These are phyloP conservation scores for Alternaria panax DNA, from an alignment of 2,329 filamentous ascomycete genomes.

Conservation along the genomic window DNA sequence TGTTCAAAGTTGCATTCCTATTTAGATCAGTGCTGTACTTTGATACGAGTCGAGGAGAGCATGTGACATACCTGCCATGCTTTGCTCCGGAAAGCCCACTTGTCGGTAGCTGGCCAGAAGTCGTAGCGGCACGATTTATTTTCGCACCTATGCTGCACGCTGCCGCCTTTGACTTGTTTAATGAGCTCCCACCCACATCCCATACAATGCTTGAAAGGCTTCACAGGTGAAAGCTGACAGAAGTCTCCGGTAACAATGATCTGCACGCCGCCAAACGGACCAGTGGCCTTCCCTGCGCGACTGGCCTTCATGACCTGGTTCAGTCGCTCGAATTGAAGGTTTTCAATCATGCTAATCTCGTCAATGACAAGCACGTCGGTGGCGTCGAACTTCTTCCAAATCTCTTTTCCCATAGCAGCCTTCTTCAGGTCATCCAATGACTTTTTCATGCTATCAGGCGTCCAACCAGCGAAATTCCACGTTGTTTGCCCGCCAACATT, in stretches of 20 bases:
- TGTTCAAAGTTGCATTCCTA: slow-evolving; percentile 61
- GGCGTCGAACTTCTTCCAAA: slow-evolving; percentile 48
- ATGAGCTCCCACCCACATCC: slow-evolving; percentile 53
- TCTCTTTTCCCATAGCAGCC: slow-evolving; percentile 44
- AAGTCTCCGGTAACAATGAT: slow-evolving; percentile 65
- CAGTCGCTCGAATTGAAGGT: slow-evolving; percentile 59
- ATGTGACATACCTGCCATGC: slow-evolving; percentile 56
- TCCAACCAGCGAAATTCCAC: slow-evolving; percentile 66
- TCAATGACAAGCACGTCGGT: slow-evolving; percentile 69
- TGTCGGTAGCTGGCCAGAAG: slow-evolving; percentile 57
- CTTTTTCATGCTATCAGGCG: slow-evolving; percentile 55
- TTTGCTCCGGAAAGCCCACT: slow-evolving; percentile 67
- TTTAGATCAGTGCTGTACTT: slow-evolving; percentile 5
- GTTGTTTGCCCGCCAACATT: slow-evolving; percentile 65
- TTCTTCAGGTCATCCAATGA: slow-evolving; percentile 47
- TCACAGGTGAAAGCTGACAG: slow-evolving; percentile 62
- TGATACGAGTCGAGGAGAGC: too few relatives aligned
- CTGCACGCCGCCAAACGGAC: slow-evolving; percentile 60
- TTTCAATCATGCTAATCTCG: slow-evolving; percentile 72
- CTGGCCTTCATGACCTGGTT: slow-evolving; percentile 56
- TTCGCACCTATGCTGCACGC: slow-evolving; percentile 24
- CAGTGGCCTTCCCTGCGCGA: slow-evolving; percentile 9
- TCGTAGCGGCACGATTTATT: slow-evolving; percentile 37
- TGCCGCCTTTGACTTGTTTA: slow-evolving; percentile 14
- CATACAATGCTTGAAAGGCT: slow-evolving; percentile 63